These are phyloP conservation scores for Chlamydomonas eustigma DNA, from an alignment of 139 green algal species.

Conservation along the genomic window DNA sequence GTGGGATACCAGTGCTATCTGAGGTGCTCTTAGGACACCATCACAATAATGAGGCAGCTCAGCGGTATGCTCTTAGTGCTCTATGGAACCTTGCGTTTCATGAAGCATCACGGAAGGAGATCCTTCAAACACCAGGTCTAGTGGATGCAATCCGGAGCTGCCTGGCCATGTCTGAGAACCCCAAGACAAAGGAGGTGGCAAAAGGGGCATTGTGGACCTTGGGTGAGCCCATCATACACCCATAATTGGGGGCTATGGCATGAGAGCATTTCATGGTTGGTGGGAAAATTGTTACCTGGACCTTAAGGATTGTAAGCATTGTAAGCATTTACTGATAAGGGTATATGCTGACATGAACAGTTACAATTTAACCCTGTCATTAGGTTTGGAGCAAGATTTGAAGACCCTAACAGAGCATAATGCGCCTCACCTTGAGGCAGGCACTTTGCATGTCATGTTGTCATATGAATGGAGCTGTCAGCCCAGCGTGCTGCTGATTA, in stretches of 20 bases:
- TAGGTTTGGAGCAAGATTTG: not conserved
- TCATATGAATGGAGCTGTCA: constrained; percentile 55
- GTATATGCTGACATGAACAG: no score
- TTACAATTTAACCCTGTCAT: no score
- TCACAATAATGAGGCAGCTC: constrained; percentile 42
- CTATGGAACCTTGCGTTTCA: constrained; percentile 59
- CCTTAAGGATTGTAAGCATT: no score
- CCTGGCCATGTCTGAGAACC: constrained; percentile 23
- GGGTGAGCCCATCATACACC: not conserved
- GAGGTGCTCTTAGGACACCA: constrained; percentile 35
- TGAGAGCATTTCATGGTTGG: no score
- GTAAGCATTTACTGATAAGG: no score
- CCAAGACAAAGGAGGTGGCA: constrained; percentile 43
- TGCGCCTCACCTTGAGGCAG: not conserved
- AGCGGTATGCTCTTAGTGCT: constrained; percentile 31
- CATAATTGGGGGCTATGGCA: no score
- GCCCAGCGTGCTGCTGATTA: constrained; percentile 43
- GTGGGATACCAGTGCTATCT: constrained; percentile 26
- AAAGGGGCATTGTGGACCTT: constrained; percentile 53
- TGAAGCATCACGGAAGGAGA: constrained; percentile 11
- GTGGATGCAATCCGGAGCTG: constrained; percentile 43
- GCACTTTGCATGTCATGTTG: constrained; percentile 43
- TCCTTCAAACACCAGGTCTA: constrained; percentile 15
- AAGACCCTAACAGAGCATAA: not conserved
- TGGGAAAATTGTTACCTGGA: no score